Conservation (phyloP, 495 filamentous ascomycete genomes). For the Neurospora terricola region DNA sequence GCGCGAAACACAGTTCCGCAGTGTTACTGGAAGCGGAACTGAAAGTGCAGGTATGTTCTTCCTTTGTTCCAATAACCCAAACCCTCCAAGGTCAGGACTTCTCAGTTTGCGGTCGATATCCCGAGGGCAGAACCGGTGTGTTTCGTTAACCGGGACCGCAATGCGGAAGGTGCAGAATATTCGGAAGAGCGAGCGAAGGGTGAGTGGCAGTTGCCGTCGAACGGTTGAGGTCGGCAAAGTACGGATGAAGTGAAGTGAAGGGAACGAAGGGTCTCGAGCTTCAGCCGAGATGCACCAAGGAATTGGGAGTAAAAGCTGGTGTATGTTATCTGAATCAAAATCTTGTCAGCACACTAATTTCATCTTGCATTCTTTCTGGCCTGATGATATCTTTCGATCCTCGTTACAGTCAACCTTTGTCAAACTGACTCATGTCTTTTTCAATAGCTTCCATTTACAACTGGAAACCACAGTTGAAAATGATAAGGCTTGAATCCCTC, state of each 20-base stretch:
- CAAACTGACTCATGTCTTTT: background rate
- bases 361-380: background rate
- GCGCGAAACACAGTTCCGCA: conserved; percentile 11
- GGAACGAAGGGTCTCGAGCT: background rate
- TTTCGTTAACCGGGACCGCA: background rate
- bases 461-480: background rate
- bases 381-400: background rate
- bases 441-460: background rate
- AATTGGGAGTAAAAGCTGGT: background rate
- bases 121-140: background rate
- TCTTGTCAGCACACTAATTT: background rate
- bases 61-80: background rate
- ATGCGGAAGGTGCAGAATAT: background rate
- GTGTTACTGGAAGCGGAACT: background rate
- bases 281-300: background rate
- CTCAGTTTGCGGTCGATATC: background rate
- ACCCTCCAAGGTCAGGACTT: background rate
- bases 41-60: background rate
- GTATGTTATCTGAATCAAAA: background rate
- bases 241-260: background rate
- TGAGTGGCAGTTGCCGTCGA: background rate
- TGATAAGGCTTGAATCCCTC: background rate
- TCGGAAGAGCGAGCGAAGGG: background rate
- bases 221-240: background rate
- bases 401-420: background rate